Evolutionary conservation across 352 stramenopile species (phyloP).

Genomic region (Phytophthora chlamydospora): DNA sequence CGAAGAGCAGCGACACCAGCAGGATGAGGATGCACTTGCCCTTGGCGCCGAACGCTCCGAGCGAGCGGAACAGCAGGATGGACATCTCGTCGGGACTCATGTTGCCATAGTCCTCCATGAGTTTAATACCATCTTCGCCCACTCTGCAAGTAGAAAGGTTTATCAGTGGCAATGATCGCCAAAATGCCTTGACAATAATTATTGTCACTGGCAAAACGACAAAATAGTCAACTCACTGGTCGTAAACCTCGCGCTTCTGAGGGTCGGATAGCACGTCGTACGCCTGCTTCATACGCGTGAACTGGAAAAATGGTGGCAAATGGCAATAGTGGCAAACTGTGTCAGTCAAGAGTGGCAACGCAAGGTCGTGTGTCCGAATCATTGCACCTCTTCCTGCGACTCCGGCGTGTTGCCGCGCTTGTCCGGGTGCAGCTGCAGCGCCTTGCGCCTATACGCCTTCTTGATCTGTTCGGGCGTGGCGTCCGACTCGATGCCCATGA

Average conservation of each 20-base stretch:
- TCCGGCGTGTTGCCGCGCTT: conserved; percentile 86
- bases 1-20: conserved; percentile 75
- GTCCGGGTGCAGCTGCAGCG: conserved; percentile 92
- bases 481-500: conserved; percentile 77
- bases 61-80: conserved; percentile 70
- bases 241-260: conserved; percentile 84
- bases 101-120: conserved; percentile 88
- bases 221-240: conserved; percentile 51
- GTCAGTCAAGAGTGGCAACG: too few relatives aligned
- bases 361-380: background rate
- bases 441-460: conserved; percentile 92
- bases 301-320: conserved; percentile 51
- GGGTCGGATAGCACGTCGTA: conserved; percentile 94
- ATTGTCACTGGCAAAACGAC: background rate
- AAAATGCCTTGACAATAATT: background rate
- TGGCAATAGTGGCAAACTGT: too few relatives aligned
- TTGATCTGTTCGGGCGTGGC: conserved; percentile 89
- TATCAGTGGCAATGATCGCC: background rate
- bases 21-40: conserved; percentile 77
- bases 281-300: conserved; percentile 92
- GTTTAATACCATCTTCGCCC: conserved; percentile 89
- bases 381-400: conserved; percentile 69
- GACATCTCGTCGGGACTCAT: conserved; percentile 83
- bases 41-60: conserved; percentile 69
- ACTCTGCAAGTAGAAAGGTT: conserved; percentile 42